Evolutionary conservation across 2,329 filamentous ascomycete genomes (phyloP), one percentile per base, ranked within the genome.

Genomic region (Colletotrichum incanum): DNA sequence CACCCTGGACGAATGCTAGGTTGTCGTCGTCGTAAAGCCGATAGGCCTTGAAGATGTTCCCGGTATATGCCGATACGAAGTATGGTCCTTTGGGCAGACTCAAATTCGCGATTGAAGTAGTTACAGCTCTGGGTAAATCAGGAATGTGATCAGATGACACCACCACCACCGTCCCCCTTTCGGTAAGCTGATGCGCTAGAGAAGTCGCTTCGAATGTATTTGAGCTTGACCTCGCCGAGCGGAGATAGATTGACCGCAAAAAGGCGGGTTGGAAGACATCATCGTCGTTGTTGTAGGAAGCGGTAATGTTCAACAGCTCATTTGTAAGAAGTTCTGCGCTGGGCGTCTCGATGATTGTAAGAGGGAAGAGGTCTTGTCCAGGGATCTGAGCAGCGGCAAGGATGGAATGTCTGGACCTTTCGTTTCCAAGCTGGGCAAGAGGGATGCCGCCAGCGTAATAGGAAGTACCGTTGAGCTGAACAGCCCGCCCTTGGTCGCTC

Each of bases 231-330:
- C 23, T 58, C 5, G 52, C 16, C 4, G 43, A 31, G 9, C 50
- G 52, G 28, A 79, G 56, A 54, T 78, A 77, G 47, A 79, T 71
- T 20, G 73, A 74, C 7, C 73, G 65, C 1, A 77, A 52, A 50
- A 80, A 80, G 9, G 74, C 76, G 1, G 65, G 52, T 62, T 76
- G 76, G 31, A 77, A 80, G 9, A 80, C 79, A 45, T 79, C 78
- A 55, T 80, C 78, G 16, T 37, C 26, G 12, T 49, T 23, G n/a
- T 60, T 37, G 16, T 74, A 73, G 23, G 34, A 31, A 11, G 61
- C 18, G 1, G 61, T 56, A 5, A 61, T 39, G 16, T 61, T 73
- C 23, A 26, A 28, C 11, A 74, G 18, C 12, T 66, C 56, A 3
- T 52, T n/a, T 6, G 41, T 31, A 5, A 39, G 43, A 16, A 69